phyloP scores from a whole-genome alignment of 805 yeast species.

The Candida ficus region DNA sequence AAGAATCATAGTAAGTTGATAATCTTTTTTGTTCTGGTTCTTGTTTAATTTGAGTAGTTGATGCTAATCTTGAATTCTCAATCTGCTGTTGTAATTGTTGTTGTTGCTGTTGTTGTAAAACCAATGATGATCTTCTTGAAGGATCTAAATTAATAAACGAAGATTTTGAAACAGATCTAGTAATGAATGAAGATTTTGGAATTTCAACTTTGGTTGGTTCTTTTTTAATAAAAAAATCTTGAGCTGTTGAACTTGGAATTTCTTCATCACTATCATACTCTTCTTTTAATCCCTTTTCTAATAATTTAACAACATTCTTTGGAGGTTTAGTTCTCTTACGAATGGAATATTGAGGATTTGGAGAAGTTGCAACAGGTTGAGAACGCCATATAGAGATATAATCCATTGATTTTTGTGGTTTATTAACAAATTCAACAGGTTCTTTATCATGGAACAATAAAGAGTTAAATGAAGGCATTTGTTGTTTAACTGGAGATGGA shows the following conservation, averaged over 20 bases:
- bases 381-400: constrained; percentile 25
- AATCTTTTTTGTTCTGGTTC: constrained; percentile 1
- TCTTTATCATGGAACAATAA: constrained; percentile 21
- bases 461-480: constrained; percentile 20
- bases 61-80: constrained; percentile 1
- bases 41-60: background rate
- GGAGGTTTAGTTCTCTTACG: constrained; percentile 19
- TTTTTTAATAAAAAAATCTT: constrained; percentile 5
- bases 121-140: constrained; percentile 18
- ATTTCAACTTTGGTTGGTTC: constrained; percentile 5
- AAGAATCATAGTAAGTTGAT: constrained; percentile 1
- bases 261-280: constrained; percentile 11
- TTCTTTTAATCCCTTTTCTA: constrained; percentile 15
- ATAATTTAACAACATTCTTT: constrained; percentile 15
- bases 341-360: constrained; percentile 20
- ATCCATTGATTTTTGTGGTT: constrained; percentile 15
- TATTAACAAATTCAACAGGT: constrained; percentile 10
- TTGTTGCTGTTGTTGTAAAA: constrained; percentile 2
- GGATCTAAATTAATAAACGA: constrained; percentile 18
- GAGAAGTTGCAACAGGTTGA: constrained; percentile 26
- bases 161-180: constrained; percentile 21
- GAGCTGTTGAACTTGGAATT: background rate
- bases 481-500: constrained; percentile 5
- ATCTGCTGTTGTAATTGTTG: no score
- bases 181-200: constrained; percentile 16